Conservation (phyloP, 1,139 yeast species). For the Candida pseudocylindracea region DNA sequence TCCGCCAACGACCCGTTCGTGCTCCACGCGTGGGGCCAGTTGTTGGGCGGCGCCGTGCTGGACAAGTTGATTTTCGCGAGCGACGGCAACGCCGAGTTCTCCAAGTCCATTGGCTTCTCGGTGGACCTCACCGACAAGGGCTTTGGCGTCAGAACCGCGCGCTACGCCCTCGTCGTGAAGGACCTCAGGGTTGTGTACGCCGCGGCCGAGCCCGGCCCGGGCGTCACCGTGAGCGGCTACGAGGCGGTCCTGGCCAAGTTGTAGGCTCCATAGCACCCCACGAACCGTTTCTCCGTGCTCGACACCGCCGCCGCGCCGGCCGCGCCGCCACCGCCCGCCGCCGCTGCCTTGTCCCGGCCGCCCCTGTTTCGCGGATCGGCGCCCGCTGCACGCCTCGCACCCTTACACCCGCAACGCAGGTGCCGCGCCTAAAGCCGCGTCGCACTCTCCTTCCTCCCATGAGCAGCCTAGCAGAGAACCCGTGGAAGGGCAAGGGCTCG, state of each 20-base stretch:
- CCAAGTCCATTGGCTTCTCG: conserved; percentile 7
- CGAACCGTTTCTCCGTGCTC: no score
- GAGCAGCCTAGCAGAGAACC: no score
- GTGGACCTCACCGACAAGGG: conserved; percentile 34
- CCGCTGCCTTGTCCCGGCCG: no score
- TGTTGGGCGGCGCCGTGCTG: conserved; percentile 10
- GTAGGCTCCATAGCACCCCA: conserved; percentile 1
- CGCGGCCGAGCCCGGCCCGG: conserved; percentile 4
- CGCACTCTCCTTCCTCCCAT: no score
- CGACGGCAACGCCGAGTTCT: conserved; percentile 9
- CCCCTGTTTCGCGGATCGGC: no score
- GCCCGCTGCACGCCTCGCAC: no score
- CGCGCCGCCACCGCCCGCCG: no score
- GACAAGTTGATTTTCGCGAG: conserved; percentile 31
- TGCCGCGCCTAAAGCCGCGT: no score
- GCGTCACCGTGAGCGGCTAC: conserved; percentile 4
- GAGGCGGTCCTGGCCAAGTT: conserved; percentile 5
- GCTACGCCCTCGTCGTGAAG: conserved; percentile 47
- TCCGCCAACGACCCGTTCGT: conserved; percentile 77
- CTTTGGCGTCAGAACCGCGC: conserved; percentile 39
- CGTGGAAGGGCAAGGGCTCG: no score
- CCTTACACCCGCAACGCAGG: no score
- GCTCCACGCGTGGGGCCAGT: conserved; percentile 62
- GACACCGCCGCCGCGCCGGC: no score
- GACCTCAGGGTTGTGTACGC: conserved; percentile 12